Base-by-base conservation (phyloP, 2,329 filamentous ascomycete genomes). In the Ceratocystiopsis sp. region DNA sequence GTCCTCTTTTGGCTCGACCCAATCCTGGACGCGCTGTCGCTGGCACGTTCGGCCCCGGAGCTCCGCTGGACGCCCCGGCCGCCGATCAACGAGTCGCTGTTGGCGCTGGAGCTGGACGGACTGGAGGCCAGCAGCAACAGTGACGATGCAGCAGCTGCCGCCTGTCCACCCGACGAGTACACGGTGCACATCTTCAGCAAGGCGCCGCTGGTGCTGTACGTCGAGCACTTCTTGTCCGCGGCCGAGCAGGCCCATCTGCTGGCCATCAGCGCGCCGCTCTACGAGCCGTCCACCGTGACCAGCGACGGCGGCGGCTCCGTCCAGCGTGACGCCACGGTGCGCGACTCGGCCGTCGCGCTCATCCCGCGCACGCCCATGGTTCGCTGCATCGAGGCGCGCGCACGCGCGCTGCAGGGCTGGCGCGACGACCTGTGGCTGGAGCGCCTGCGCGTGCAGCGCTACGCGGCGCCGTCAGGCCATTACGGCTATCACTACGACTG, bases 401-500 rank as follows among this genome's bases (percentile, higher is more conserved):
- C 64, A 15, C 57, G 59, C 34, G 59, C 61, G 3, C 53, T 73
- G 37, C 69, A 73, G 52, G 69, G 69, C 50, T 72, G 67, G 67
- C 62, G 64, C n/a, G 57, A 62, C 35, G 65, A 72, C 42, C 54
- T 69, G 15, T 73, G 65, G 65, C 51, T 72, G 48, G 69, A 73
- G 53, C 59, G 67, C 4, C 57, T 72, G 41, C 63, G 69, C 33
- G 67, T 67, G 19, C 69, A 73, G 56, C 61, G 64, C 25, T 73
- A 73, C 49, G 48, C 48, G 8, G 49, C 49, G 15, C 54, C 60
- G 1, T 61, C 58, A 6, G 67, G 68, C 1, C 68, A 71, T 54
- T 73, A 73, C 53, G 57, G 55, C 37, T 67, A 71, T 46, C 69
- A 73, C 53, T 72, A 67, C 48, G 69, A 73, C 58, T 73, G 67